Percentiles rank a stretch among this genome's conserved stretches.
Conservation (phyloP, 108 stramenopile species). For the Pseudonitzschia multiseries region DNA sequence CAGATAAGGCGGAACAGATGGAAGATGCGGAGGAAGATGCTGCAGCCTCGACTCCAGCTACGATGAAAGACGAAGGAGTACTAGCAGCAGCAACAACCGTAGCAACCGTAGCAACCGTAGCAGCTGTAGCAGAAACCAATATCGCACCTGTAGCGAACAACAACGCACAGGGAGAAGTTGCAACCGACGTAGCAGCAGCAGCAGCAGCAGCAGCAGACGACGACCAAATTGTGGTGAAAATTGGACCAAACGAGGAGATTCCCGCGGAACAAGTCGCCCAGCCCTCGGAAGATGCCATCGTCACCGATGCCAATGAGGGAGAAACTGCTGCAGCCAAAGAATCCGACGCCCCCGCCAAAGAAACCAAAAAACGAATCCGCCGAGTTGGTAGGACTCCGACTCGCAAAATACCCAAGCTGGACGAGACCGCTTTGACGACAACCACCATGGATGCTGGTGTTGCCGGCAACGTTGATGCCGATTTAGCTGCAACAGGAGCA, state of each 20-base stretch:
- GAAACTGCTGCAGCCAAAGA: neutral
- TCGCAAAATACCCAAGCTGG: conserved; percentile 12
- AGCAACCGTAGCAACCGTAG: neutral
- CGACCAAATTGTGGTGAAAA: neutral
- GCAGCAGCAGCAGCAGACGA: neutral
- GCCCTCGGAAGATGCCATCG: neutral
- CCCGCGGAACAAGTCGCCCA: neutral
- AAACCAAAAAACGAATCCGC: conserved; percentile 17
- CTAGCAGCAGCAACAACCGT: conserved; percentile 17
- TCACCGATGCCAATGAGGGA: conserved; percentile 14
- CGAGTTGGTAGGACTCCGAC: conserved; percentile 19
- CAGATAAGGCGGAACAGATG: neutral
- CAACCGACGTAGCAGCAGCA: neutral
- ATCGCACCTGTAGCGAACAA: too few relatives aligned
- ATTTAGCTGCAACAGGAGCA: neutral
- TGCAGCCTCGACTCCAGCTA: neutral
- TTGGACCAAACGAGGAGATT: neutral
- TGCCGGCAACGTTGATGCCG: neutral
- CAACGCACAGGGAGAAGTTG: too few relatives aligned
- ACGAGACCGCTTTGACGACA: neutral
- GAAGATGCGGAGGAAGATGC: neutral
- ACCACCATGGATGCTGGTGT: neutral
- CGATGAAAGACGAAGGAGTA: conserved; percentile 22
- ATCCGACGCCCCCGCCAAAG: neutral
- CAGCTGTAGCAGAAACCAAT: neutral